A percentile compares a stretch with the other conserved stretches of the same genome.
Conservation (phyloP, 345 rosid species). For the Eucalyptus sp. region DNA sequence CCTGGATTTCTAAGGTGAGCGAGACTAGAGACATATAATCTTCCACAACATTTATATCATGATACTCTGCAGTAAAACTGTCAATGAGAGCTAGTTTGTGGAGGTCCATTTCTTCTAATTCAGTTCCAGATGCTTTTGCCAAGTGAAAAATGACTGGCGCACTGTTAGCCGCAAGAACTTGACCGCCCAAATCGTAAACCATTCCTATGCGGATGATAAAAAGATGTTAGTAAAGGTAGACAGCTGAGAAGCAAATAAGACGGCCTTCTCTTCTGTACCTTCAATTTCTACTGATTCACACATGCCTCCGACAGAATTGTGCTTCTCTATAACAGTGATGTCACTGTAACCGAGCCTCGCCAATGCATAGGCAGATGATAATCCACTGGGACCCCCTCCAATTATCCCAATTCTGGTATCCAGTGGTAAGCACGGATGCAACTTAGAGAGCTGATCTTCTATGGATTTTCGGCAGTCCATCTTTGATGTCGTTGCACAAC, state of each 20-base stretch:
- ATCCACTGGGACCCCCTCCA: slow-evolving; percentile 62
- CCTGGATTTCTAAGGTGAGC: slow-evolving; percentile 55
- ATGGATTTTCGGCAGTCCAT: slow-evolving; percentile 30
- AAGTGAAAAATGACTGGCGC: slow-evolving; percentile 51
- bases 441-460: slow-evolving; percentile 44
- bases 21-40: not conserved
- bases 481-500: not conserved
- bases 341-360: slow-evolving; percentile 40
- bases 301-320: slow-evolving; percentile 55
- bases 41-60: too few relatives aligned
- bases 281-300: slow-evolving; percentile 58
- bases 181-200: slow-evolving; percentile 62
- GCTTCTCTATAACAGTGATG: too few relatives aligned
- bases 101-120: slow-evolving; percentile 45
- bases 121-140: slow-evolving; percentile 42
- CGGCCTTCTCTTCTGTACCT: not conserved
- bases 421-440: slow-evolving; percentile 48
- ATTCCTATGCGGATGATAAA: slow-evolving; percentile 15
- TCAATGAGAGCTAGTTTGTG: too few relatives aligned
- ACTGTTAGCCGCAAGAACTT: slow-evolving; percentile 64
- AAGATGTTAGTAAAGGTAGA: not conserved
- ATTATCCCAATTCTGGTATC: slow-evolving; percentile 44
- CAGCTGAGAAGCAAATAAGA: not conserved
- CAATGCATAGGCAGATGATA: slow-evolving; percentile 55
- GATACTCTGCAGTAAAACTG: too few relatives aligned